These are phyloP conservation scores for Trichoderma citrinoviride DNA, from an alignment of 2,329 filamentous ascomycete genomes.

Conservation along the genomic window DNA sequence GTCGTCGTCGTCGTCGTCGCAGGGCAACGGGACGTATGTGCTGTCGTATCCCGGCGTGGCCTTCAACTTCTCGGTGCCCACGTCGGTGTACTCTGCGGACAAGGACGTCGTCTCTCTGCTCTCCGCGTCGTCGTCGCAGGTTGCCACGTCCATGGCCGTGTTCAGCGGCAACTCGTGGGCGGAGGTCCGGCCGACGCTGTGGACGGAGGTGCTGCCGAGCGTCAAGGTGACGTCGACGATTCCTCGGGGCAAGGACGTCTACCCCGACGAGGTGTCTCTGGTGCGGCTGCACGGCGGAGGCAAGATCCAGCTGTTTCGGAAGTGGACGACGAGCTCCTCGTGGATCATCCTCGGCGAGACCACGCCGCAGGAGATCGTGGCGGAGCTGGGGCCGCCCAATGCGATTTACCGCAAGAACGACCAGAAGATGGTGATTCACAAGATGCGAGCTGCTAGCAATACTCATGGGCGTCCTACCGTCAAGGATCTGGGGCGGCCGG, in stretches of 20 bases:
- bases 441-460: conserved; percentile 55
- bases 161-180: conserved; percentile 91
- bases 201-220: conserved; percentile 70
- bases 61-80: conserved; percentile 80
- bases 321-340: conserved; percentile 63
- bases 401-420: conserved; percentile 92
- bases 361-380: conserved; percentile 85
- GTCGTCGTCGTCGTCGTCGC: too few species aligned
- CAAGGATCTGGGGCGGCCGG: conserved; percentile 45
- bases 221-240: conserved; percentile 68
- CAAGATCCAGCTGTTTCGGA: conserved; percentile 71
- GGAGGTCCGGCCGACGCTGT: conserved; percentile 72
- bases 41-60: conserved; percentile 93
- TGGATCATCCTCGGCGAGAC: conserved; percentile 80
- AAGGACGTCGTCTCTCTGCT: conserved; percentile 85
- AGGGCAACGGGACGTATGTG: conserved; percentile 72
- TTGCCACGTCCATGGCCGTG: conserved; percentile 83
- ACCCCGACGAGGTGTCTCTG: conserved; percentile 85
- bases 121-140: conserved; percentile 71
- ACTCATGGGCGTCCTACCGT: conserved; percentile 46
- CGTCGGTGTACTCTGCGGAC: conserved; percentile 68
- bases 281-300: conserved; percentile 77
- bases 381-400: conserved; percentile 88
- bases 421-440: conserved; percentile 82
- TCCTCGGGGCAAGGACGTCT: conserved; percentile 69